Conservation (phyloP, 176 grass and related monocot species). For the Ensete glaucum region DNA sequence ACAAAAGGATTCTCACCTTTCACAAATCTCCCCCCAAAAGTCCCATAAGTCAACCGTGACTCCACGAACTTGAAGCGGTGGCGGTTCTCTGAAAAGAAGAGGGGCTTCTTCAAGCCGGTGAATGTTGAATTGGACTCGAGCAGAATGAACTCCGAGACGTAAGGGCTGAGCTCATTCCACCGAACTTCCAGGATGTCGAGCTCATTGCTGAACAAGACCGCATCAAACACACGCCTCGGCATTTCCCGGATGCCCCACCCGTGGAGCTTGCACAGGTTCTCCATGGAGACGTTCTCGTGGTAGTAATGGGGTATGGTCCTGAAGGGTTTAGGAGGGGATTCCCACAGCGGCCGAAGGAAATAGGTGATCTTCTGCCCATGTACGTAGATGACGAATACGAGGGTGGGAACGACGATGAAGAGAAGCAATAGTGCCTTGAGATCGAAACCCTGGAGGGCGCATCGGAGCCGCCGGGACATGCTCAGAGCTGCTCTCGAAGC, state of each 20-base stretch:
- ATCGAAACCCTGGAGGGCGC: slow-evolving; percentile 66
- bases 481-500: slow-evolving; percentile 50
- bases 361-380: slow-evolving; percentile 95
- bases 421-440: slow-evolving; percentile 50
- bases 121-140: slow-evolving; percentile 92
- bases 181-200: slow-evolving; percentile 33
- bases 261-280: slow-evolving; percentile 38
- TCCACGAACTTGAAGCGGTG: slow-evolving; percentile 24
- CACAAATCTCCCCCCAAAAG: slow-evolving; percentile 56
- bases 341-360: slow-evolving; percentile 39
- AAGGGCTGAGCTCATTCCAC: slow-evolving; percentile 89
- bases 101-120: slow-evolving; percentile 50
- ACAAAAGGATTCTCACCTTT: slow-evolving; percentile 90
- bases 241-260: slow-evolving; percentile 73
- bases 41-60: slow-evolving; percentile 48
- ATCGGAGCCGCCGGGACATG: slow-evolving; percentile 61
- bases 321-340: slow-evolving; percentile 50
- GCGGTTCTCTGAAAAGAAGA: slow-evolving; percentile 59
- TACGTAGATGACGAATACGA: slow-evolving; percentile 56
- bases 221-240: neutral
- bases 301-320: slow-evolving; percentile 56
- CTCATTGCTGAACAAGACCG: no score
- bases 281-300: no score
- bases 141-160: slow-evolving; percentile 73
- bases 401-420: slow-evolving; percentile 56